A percentile compares a stretch with the other conserved stretches of the same genome.
These are phyloP conservation scores for Monilinia aucupariae DNA, from an alignment of 2,329 filamentous ascomycete genomes.

Conservation along the genomic window DNA sequence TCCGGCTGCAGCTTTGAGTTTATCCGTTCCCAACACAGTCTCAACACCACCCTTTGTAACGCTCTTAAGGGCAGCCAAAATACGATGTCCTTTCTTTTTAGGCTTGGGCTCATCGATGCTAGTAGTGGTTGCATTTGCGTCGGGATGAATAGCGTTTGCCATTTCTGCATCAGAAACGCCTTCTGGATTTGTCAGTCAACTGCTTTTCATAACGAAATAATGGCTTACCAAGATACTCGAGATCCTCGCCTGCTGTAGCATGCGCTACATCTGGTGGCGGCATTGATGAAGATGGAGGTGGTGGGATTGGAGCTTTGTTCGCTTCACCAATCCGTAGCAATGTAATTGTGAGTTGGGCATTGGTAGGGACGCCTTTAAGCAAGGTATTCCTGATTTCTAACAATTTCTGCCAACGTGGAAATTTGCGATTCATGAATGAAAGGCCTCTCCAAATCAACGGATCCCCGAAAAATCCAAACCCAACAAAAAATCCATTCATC, in stretches of 20 bases:
- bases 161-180: conserved; percentile 31
- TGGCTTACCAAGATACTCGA: conserved; percentile 46
- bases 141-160: conserved; percentile 39
- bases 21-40: conserved; percentile 66
- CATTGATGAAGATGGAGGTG: conserved; percentile 45
- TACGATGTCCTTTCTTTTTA: conserved; percentile 31
- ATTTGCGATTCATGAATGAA: conserved; percentile 52
- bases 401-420: conserved; percentile 70
- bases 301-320: conserved; percentile 72
- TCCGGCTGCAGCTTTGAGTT: conserved; percentile 54
- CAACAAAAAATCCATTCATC: conserved; percentile 58
- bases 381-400: conserved; percentile 70
- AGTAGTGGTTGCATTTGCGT: conserved; percentile 33
- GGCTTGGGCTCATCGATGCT: conserved; percentile 18
- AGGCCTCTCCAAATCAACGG: conserved; percentile 61
- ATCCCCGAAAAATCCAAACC: conserved; percentile 75
- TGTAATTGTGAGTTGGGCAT: conserved; percentile 76
- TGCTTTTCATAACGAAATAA: not conserved
- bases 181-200: conserved; percentile 24
- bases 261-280: conserved; percentile 39
- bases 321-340: conserved; percentile 75
- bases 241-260: conserved; percentile 46
- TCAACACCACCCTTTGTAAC: conserved; percentile 60
- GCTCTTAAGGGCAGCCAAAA: conserved; percentile 60
- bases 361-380: conserved; percentile 77